Base-by-base conservation (phyloP, 2,329 filamentous ascomycete genomes). In the Cadophora sp. region DNA sequence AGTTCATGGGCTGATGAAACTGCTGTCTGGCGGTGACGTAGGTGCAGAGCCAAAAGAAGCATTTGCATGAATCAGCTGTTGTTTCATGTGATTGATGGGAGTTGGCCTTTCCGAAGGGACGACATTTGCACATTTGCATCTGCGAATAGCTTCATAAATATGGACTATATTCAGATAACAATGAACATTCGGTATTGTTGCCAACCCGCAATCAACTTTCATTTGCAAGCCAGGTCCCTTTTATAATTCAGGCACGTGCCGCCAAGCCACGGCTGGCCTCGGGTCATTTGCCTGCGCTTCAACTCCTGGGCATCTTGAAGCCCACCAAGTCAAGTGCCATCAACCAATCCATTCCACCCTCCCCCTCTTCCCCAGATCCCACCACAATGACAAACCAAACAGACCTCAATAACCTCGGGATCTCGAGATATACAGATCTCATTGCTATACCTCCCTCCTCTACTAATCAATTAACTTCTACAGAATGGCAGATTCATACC, bases 401-500 rank as follows among this genome's bases (percentile, higher is more conserved):
- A n/a, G 1, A 30, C 27, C 59, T 43, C 51, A 18, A n/a, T 45
- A 16, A 45, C 27, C 36, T 22, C 36, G 24, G 41, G 16, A 22
- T 48, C 22, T 11, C 27, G 14, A 47, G 5, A 39, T 18, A 56
- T n/a, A 36, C 20, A 43, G n/a, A 51, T 11, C 13, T 9, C 56
- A 66, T 48, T 63, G 55, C 51, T 64, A 64, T 20, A 47, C 43
- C 27, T 39, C 8, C 20, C 14, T 43, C 59, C 39, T 56, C 41
- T 30, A 6, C 47, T 64, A 59, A 66, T n/a, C 22, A 66, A 55
- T 6, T 56, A 18, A 64, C n/a, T 8, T 20, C 24, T 4, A 33
- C 43, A 67, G 16, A 20, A 68, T 69, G 67, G n/a, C 63, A 65
- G 50, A 56, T 68, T 59, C 30, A 67, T 70, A 48, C 13, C 66